A percentile compares a stretch with the other conserved stretches of the same genome.
phyloP scores from a whole-genome alignment of 495 filamentous ascomycete species.

The Penicillium cataractarum region DNA sequence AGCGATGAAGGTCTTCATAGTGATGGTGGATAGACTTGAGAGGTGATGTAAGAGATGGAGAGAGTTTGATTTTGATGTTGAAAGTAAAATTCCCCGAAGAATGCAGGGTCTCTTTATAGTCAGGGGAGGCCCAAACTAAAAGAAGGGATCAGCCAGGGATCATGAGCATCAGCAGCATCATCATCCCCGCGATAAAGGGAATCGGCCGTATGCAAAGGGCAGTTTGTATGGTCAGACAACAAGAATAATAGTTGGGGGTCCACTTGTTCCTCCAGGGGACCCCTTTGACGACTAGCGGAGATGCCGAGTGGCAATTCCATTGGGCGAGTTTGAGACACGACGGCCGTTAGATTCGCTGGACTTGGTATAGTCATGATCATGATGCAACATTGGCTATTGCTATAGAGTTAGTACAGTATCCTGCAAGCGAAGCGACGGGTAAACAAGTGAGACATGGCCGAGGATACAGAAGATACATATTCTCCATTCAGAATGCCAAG shows the following conservation, averaged over 20 bases:
- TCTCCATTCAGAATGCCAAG: no score
- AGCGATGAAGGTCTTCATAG: constrained; percentile 36
- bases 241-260: neutral
- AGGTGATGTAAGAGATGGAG: neutral
- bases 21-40: constrained; percentile 4
- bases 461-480: no score
- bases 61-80: neutral
- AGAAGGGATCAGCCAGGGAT: constrained; percentile 2
- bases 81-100: neutral
- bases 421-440: neutral
- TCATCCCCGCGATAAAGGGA: constrained; percentile 7
- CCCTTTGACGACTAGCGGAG: neutral
- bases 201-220: neutral
- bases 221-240: no score
- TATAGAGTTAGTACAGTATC: neutral
- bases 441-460: neutral
- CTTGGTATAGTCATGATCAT: no score
- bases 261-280: neutral
- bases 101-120: constrained; percentile 19
- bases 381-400: neutral
- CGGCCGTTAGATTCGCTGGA: constrained; percentile 9
- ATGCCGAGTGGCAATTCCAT: constrained; percentile 13
- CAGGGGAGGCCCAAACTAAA: neutral
- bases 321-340: constrained; percentile 19
- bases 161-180: neutral